Evolutionary conservation across 208 protist species (phyloP).

Genomic region (Zelonia costaricensis): DNA sequence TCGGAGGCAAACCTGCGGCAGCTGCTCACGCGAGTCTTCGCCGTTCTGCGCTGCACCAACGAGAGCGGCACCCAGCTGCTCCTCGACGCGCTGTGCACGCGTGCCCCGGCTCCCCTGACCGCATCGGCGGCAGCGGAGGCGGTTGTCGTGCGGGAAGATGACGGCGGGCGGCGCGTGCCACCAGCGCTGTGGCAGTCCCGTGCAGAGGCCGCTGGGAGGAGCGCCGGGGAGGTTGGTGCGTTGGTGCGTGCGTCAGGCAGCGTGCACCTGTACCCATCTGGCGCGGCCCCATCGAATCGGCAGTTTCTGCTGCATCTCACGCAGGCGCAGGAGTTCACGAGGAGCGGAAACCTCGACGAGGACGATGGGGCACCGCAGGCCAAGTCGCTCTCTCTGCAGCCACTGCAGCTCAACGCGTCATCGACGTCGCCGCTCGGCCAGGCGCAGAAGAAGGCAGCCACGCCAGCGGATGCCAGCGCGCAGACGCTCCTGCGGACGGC

Average conservation of each 20-base stretch:
- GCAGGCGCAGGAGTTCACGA: too few relatives aligned
- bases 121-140: conserved; percentile 3
- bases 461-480: too few relatives aligned
- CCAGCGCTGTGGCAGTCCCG: conserved; percentile 7
- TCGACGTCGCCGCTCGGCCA: background rate
- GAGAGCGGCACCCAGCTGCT: conserved; percentile 32
- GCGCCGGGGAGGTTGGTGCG: too few relatives aligned
- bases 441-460: background rate
- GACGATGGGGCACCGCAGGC: background rate
- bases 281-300: conserved; percentile 1
- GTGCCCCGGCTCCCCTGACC: conserved; percentile 10
- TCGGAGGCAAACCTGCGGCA: conserved; percentile 3
- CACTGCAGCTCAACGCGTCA: background rate
- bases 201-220: background rate
- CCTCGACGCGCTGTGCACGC: conserved; percentile 45
- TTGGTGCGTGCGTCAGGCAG: background rate
- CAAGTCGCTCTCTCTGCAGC: background rate
- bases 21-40: conserved; percentile 37
- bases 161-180: conserved; percentile 16
- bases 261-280: too few relatives aligned
- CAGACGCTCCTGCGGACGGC: too few relatives aligned
- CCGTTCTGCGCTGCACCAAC: conserved; percentile 35
- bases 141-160: conserved; percentile 16
- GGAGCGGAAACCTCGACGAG: background rate
- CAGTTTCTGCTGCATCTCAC: conserved; percentile 11